Evolutionary conservation across 2,329 filamentous ascomycete genomes (phyloP), one percentile per base, ranked within the genome.

Genomic region (Fusarium nodosum): DNA sequence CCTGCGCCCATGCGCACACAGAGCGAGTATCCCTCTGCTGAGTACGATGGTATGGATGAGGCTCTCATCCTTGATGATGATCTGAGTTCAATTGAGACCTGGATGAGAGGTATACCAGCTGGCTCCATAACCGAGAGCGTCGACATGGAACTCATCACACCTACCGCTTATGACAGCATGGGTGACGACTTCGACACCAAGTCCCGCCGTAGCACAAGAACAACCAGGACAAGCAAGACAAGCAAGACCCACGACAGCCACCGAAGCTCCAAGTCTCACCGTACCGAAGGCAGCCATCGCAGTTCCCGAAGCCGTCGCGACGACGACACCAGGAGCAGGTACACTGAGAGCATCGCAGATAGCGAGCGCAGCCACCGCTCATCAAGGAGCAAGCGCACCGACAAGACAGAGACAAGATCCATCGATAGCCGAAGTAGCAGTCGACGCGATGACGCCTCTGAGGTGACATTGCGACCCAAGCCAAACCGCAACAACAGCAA

Each of bases 41-140:
- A 77, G 41, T 74, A 75, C 51, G 76, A 77, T 50, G 78, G 79
- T 44, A 80, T 84, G 42, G 85, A 89, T 52, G 87, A 89, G 74
- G 86, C 87, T 0, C 78, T 88, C n/a, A 80, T 88, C 3, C 72
- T 88, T 16, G 84, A 87, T 60, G 85, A 88, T 62, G 86, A 88
- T 69, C 77, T 89, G 22, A 88, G 86, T 79, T 81, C 81, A 22
- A 89, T 89, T 47, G 87, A 89, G 75, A 81, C 79, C 0, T 89
- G 87, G 87, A 81, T 86, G 10, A 79, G 87, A n/a, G 87, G 87
- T 30, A 88, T 88, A 67, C 80, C 84, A 0, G 80, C 77, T 31
- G 83, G 81, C 52, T 52, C 48, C 13, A 83, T 82, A 30, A 82
- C 82, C 39, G 83, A 82, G 60, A 82, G 75, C 36, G 85, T 82